Conservation (phyloP, 208 protist genomes). For the Trypanosoma caninum region DNA sequence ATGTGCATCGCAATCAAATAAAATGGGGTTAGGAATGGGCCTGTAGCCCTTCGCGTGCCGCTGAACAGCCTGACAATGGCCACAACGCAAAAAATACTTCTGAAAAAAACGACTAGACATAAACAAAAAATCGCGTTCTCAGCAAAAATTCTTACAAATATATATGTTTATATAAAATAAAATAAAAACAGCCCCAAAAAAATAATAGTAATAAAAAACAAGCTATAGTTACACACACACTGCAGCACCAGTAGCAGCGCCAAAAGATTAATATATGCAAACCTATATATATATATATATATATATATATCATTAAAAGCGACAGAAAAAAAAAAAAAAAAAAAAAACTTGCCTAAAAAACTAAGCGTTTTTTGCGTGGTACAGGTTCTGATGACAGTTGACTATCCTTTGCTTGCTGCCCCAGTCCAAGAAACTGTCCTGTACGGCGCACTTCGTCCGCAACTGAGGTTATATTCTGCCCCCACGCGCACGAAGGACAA, state of each 20-base stretch:
- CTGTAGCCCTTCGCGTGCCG: conserved; percentile 69
- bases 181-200: conserved; percentile 7
- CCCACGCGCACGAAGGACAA: conserved; percentile 69
- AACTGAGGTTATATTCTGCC: conserved; percentile 43
- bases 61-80: conserved; percentile 59
- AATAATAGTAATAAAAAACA: neutral
- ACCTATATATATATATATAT: too few species aligned
- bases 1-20: conserved; percentile 83
- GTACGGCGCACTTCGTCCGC: conserved; percentile 30
- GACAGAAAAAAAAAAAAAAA: too few species aligned
- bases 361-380: conserved; percentile 52
- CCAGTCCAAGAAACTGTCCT: conserved; percentile 68
- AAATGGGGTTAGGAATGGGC: conserved; percentile 83
- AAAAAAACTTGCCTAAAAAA: conserved; percentile 23
- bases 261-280: too few species aligned
- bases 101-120: conserved; percentile 85
- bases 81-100: conserved; percentile 76
- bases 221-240: neutral
- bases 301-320: too few species aligned
- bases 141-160: neutral
- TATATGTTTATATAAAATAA: neutral
- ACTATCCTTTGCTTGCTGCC: conserved; percentile 1
- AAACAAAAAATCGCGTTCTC: neutral
- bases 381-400: conserved; percentile 19
- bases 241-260: neutral